Base-by-base conservation (phyloP, 495 filamentous ascomycete genomes). In the Aspergillus homomorphus region DNA sequence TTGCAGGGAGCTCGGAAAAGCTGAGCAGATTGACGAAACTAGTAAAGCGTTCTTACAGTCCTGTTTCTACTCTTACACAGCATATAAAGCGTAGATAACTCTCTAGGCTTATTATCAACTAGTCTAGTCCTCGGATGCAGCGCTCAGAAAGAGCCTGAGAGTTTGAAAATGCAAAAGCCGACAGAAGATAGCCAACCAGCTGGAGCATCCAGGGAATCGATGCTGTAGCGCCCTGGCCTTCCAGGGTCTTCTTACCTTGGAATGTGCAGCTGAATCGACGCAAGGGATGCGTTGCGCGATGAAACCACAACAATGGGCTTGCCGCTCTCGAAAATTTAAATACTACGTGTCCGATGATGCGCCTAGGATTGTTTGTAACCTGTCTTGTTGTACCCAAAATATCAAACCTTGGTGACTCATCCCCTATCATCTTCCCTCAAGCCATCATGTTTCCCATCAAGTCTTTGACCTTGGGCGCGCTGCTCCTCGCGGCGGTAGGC, bases 401-500 rank as follows among this genome's bases (percentile, higher is more conserved):
- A 44, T 44, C 42, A 16, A 15, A 19, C 42, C 42, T 4, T 16
- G 44, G n/a, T 21, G 44, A 45, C 7, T 7, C 42, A 14, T 19
- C 44, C 19, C n/a, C 44, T 18, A 21, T 21, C 44, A 44, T 4
- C 19, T 44, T 14, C 42, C 42, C 15, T 16, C 42, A 14, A 4
- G 44, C 45, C 48, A 30, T 15, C 28, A 54, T 54, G 51, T 44
- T 43, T 44, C 7, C 51, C n/a, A 10, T 53, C 41, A 43, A 42
- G 20, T 20, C 51, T 6, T 5, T 53, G 38, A 14, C 33, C 9
- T 7, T 54, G 26, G 44, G 48, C 24, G 23, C 16, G 48, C 48
- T 54, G 21, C 33, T 54, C 51, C 42, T 43, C 7, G 33, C 23
- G 33, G 51, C 16, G 28, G 21, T 44, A 3, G 18, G 20, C 30